Base-by-base conservation (phyloP, 371 early-diverging fungal genomes). In the Mortierella sp. region DNA sequence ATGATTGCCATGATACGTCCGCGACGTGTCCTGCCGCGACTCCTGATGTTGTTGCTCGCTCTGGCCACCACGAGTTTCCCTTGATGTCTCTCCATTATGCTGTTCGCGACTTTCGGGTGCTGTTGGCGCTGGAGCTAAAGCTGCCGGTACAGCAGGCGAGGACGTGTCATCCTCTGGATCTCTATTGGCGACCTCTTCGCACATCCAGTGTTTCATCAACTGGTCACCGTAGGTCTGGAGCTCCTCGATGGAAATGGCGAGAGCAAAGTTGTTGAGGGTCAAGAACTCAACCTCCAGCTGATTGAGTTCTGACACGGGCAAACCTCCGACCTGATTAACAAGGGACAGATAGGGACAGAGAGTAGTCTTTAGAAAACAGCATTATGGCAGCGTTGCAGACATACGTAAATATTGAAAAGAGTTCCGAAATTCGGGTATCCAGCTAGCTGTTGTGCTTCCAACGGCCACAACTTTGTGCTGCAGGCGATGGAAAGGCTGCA, bases 221-320 rank as follows among this genome's bases (percentile, higher is more conserved):
- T 87, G 89, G 60, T 90, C 84, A 8, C 91, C 93, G 41, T 94
- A 93, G 49, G 88, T 81, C 80, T 97, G 95, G 23, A 97, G 80
- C 60, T 92, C 89, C 17, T 90, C 90, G 19, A 88, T 82, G 28
- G 86, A 80, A 34, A 92, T 89, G 56, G 90, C 85, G 15, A 97
- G 79, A 24, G 89, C 83, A 86, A 95, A 96, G 62, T 93, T 86
- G 58, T 88, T 85, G 27, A 93, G 72, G 15, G 83, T 82, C 26
- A 95, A 80, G 61, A 95, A 94, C 66, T 95, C 92, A 14, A 95
- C 75, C 75, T 96, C 97, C 39, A 96, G 79, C 41, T 84, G 82
- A 81, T 98, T 98, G 42, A 98, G 82, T 79, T 98, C 98, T 19
- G 84, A 80, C 6, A 94, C 87, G 6, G 95, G 89, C 12, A 98